Conservation (phyloP, 2,329 filamentous ascomycete genomes). For the Penicillium sp. region DNA sequence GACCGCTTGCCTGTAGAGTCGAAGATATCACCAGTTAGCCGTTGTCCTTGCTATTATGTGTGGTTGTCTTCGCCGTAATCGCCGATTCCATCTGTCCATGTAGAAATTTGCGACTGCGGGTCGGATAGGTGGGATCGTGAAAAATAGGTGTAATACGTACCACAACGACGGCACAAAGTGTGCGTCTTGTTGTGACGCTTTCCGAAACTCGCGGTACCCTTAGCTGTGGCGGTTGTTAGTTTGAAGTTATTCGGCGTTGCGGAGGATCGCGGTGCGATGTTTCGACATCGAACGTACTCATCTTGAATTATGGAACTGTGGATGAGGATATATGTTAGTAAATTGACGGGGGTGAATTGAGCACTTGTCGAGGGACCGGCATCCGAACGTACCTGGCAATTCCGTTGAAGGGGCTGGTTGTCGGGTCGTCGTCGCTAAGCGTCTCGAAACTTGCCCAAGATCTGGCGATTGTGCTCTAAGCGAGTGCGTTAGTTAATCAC, state of each 20-base stretch:
- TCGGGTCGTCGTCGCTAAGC: constrained; percentile 47
- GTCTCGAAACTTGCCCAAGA: constrained; percentile 40
- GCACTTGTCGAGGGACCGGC: constrained; percentile 9
- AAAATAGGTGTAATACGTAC: constrained; percentile 58
- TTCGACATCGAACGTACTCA: constrained; percentile 52
- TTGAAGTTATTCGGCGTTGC: constrained; percentile 25
- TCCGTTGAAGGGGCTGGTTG: constrained; percentile 47
- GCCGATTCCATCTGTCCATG: constrained; percentile 11
- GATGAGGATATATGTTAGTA: constrained; percentile 25
- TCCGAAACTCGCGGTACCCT: constrained; percentile 70
- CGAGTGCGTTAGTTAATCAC: constrained; percentile 37
- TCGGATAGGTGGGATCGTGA: constrained; percentile 12
- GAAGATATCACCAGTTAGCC: constrained; percentile 29
- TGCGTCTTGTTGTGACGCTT: constrained; percentile 98
- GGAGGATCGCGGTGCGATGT: constrained; percentile 23
- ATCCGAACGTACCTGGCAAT: constrained; percentile 42
- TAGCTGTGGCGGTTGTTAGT: constrained; percentile 58
- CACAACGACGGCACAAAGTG: constrained; percentile 97
- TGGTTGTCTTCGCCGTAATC: constrained; percentile 10
- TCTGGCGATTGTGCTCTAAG: constrained; percentile 39
- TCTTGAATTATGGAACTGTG: constrained; percentile 54
- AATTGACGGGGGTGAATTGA: constrained; percentile 7
- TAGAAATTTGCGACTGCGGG: constrained; percentile 19
- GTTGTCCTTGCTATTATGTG: constrained; percentile 11
- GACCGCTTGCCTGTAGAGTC: constrained; percentile 75